These are phyloP conservation scores for Bipolaris cookei DNA, from an alignment of 2,329 filamentous ascomycete genomes.

Conservation along the genomic window DNA sequence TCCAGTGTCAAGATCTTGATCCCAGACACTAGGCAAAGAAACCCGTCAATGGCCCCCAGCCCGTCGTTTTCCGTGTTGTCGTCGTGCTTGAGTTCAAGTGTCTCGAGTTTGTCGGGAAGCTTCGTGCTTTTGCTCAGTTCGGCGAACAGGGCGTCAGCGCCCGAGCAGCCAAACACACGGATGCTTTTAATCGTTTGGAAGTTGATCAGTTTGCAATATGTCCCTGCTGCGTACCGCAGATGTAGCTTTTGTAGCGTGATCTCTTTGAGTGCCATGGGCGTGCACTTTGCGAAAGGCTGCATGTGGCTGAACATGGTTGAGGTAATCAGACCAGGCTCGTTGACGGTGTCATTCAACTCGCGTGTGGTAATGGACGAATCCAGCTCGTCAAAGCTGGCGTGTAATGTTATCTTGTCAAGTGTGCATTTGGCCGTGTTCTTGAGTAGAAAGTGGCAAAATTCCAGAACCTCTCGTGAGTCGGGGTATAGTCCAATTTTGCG, in stretches of 20 bases:
- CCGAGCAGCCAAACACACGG: conserved; percentile 53
- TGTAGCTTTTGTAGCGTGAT: conserved; percentile 55
- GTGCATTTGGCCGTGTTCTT: conserved; percentile 46
- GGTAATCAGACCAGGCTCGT: conserved; percentile 55
- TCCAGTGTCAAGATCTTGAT: conserved; percentile 55
- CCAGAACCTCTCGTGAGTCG: conserved; percentile 53
- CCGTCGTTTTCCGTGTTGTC: conserved; percentile 57
- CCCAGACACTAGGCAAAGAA: conserved; percentile 55
- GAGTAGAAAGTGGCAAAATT: conserved; percentile 53
- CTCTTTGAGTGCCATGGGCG: conserved; percentile 53
- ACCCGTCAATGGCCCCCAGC: conserved; percentile 55
- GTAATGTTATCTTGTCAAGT: conserved; percentile 56
- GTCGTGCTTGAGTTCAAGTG: conserved; percentile 55
- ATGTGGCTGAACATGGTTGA: conserved; percentile 56
- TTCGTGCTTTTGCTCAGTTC: conserved; percentile 55
- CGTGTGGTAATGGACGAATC: conserved; percentile 44
- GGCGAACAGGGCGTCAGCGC: conserved; percentile 55
- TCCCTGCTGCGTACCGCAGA: conserved; percentile 56
- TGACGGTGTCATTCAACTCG: conserved; percentile 57
- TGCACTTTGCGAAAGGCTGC: conserved; percentile 55
- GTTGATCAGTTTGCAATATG: conserved; percentile 56
- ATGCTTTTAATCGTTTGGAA: conserved; percentile 54
- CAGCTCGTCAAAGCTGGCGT: conserved; percentile 54
- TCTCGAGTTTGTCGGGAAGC: conserved; percentile 54
- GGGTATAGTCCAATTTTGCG: conserved; percentile 57